Evolutionary conservation across 2,329 filamentous ascomycete species (phyloP).

Genomic region (Epichloe glyceriae): DNA sequence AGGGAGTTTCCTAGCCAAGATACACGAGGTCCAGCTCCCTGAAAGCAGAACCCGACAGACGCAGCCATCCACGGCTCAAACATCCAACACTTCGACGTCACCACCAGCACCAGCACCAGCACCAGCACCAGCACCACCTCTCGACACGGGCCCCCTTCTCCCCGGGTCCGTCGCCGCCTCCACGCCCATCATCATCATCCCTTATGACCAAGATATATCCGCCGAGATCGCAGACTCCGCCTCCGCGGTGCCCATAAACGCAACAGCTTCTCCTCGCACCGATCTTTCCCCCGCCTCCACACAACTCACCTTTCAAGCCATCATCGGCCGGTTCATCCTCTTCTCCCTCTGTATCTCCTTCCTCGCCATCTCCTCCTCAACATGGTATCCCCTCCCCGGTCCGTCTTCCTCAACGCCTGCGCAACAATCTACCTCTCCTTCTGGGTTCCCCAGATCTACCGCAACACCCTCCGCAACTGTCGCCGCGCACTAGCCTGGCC

Average conservation of each 20-base stretch:
- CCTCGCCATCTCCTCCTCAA: constrained; percentile 43
- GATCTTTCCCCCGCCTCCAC: constrained; percentile 13
- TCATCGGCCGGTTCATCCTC: constrained; percentile 45
- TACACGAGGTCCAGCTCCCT: constrained; percentile 43
- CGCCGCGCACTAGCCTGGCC: constrained; percentile 84
- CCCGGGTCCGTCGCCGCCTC: constrained; percentile 28
- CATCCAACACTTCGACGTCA: not conserved
- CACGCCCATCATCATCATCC: constrained; percentile 44
- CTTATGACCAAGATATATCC: constrained; percentile 51
- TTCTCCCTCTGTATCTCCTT: constrained; percentile 42
- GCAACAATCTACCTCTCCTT: constrained; percentile 72
- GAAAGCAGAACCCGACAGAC: constrained; percentile 41
- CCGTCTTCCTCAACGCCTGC: constrained; percentile 48
- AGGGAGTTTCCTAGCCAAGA: constrained; percentile 44
- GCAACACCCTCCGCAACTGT: constrained; percentile 83
- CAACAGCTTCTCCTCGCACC: constrained; percentile 11
- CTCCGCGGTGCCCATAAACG: constrained; percentile 19
- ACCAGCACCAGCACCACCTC: constrained; percentile 10
- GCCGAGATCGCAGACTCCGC: constrained; percentile 41
- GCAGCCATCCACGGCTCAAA: constrained; percentile 6
- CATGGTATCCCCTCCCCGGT: constrained; percentile 46
- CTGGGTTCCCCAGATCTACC: constrained; percentile 84
- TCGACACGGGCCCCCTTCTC: constrained; percentile 14
- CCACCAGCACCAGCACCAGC: not conserved
- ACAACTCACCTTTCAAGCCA: constrained; percentile 35